phyloP scores from a whole-genome alignment of 31 red algal species.

The Porphyra umbilicalis region DNA sequence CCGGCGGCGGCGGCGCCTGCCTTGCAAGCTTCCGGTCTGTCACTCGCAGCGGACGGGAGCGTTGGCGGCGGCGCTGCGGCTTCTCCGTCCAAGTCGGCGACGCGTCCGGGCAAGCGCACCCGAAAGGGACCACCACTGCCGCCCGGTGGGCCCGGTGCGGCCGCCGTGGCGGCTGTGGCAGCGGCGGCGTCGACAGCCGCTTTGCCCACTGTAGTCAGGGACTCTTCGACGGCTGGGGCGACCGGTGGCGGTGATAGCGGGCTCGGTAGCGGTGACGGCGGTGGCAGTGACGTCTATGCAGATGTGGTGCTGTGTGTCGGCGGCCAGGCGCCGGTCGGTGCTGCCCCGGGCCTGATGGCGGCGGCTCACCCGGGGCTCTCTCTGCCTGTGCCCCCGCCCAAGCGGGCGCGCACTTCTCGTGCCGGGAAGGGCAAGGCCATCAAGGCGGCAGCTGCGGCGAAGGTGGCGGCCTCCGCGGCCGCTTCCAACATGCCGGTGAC shows the following conservation, averaged over 20 bases:
- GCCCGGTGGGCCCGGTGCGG: too few relatives aligned
- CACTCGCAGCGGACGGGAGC: too few relatives aligned
- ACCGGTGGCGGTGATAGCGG: background rate
- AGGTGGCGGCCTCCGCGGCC: background rate
- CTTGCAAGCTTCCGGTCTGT: background rate
- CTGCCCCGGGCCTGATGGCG: background rate
- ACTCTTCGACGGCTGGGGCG: background rate
- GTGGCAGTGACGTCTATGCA: background rate
- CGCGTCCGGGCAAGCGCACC: background rate
- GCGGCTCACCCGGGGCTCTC: background rate
- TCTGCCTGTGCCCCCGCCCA: background rate
- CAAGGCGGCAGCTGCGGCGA: background rate
- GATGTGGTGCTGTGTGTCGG: background rate
- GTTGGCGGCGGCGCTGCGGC: background rate
- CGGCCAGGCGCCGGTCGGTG: background rate
- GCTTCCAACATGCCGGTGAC: background rate
- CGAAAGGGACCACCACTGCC: background rate
- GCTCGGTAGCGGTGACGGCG: background rate
- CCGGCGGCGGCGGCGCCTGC: background rate
- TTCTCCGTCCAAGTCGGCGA: background rate
- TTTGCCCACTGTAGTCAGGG: too few relatives aligned
- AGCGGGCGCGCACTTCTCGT: background rate
- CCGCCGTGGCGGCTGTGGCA: too few relatives aligned
- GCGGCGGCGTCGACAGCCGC: too few relatives aligned
- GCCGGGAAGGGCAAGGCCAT: background rate